These are phyloP conservation scores for Entomophthora muscae DNA, from an alignment of 371 early-diverging fungal species.

Conservation along the genomic window DNA sequence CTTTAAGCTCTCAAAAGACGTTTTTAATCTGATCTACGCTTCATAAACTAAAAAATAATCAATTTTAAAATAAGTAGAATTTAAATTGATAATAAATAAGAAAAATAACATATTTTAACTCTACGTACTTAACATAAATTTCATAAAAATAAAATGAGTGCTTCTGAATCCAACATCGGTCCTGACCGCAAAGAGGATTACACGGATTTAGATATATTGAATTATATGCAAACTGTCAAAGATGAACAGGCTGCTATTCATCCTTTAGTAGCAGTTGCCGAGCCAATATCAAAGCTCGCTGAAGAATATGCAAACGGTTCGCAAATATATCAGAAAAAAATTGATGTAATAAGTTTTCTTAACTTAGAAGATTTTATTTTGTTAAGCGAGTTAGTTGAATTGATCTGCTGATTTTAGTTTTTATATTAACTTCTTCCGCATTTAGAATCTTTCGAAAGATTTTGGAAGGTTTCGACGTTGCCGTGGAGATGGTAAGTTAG, in stretches of 20 bases:
- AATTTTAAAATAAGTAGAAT: background rate
- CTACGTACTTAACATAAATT: background rate
- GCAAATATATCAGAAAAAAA: conserved; percentile 29
- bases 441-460: conserved; percentile 27
- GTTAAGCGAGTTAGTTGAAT: background rate
- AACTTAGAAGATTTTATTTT: background rate
- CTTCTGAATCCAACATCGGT: background rate
- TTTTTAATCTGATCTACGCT: background rate
- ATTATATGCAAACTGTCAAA: conserved; percentile 37
- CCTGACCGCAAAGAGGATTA: conserved; percentile 12
- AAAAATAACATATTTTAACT: background rate
- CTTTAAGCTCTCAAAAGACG: background rate
- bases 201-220: conserved; percentile 40
- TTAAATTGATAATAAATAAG: background rate
- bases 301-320: conserved; percentile 35
- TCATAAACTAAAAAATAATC: background rate
- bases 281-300: conserved; percentile 23
- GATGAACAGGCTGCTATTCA: conserved; percentile 29
- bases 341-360: conserved; percentile 19
- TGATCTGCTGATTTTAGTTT: background rate
- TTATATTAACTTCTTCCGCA: background rate
- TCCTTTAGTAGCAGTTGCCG: conserved; percentile 33
- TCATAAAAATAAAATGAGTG: background rate
- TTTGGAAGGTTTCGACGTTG: conserved; percentile 35
- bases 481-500: conserved; percentile 42